Evolutionary conservation across 192 early-diverging fungal species (phyloP), one percentile per base, ranked within the genome.

Genomic region (Chytriomyces sp.): DNA sequence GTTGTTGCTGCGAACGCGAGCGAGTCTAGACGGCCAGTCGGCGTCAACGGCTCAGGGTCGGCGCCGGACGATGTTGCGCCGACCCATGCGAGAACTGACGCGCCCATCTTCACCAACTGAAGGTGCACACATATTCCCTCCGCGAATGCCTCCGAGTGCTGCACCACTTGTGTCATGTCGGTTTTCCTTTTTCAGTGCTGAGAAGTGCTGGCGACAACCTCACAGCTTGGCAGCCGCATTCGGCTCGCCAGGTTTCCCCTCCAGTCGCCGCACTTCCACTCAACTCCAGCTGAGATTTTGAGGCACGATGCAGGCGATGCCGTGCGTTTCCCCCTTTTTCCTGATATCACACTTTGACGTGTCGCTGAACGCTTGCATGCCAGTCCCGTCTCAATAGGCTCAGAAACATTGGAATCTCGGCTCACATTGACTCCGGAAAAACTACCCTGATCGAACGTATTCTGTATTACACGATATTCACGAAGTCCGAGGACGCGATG

Each of bases 361-460:
- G 44, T n/a, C n/a, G n/a, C n/a, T n/a, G n/a, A 25, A 28, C 56
- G 1, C 22, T 30, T 37, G 30, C 30, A 14, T 31, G 22, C n/a
- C 39, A 79, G 77, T 28, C 54, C 6, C 77, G 81, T 0, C 58
- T 83, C 28, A 61, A 44, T n/a, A 26, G 67, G 0, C 71, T 80
- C 22, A 67, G 79, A 44, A 86, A 83, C 52, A 82, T 83, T 56
- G 85, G 85, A 37, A 86, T 86, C 57, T 78, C 75, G n/a, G 85
- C 97, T 0, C 97, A 99, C 77, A 97, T 99, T 71, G 97, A 99
- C 78, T 94, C 94, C 3, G 96, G 94, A 75, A 86, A 86, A 78
- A 99, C 97, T 17, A 99, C 97, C 1, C 91, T 96, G 1, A 97
- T 95, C 22, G 97, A 99, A 76, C 91, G 97, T 8, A 97, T 99